These are phyloP conservation scores for Lactifluus rugatus DNA, from an alignment of 768 basidiomycete genomes.

Conservation along the genomic window DNA sequence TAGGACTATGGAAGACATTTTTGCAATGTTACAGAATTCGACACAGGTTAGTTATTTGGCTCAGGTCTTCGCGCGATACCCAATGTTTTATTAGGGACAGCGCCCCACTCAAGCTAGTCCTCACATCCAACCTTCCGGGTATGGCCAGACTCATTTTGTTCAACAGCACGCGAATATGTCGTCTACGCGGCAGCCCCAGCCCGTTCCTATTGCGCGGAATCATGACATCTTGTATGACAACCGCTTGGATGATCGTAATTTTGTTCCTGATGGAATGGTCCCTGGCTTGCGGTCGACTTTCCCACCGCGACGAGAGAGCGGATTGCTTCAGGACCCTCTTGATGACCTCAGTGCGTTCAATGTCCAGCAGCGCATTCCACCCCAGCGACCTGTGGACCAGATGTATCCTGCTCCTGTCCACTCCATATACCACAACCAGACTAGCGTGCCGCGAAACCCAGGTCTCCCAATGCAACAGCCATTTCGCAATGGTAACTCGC, in stretches of 20 bases:
- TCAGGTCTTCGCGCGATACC: constrained; percentile 17
- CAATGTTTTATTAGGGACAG: constrained; percentile 14
- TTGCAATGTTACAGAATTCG: constrained; percentile 71
- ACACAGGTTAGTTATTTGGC: constrained; percentile 45
- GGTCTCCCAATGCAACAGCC: constrained; percentile 47
- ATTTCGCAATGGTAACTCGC: constrained; percentile 64
- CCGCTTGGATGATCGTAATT: constrained; percentile 63
- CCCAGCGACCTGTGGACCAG: constrained; percentile 44
- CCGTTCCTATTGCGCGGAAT: constrained; percentile 36
- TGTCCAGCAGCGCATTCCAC: constrained; percentile 41
- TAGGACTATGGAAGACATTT: constrained; percentile 68
- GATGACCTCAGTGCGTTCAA: constrained; percentile 57
- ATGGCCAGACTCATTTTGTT: constrained; percentile 22
- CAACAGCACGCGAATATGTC: constrained; percentile 29
- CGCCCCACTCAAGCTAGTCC: constrained; percentile 13
- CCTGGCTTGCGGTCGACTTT: constrained; percentile 66
- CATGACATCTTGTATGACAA: constrained; percentile 66
- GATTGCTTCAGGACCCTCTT: constrained; percentile 45
- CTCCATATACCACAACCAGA: constrained; percentile 46
- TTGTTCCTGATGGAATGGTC: constrained; percentile 79
- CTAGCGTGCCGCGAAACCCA: constrained; percentile 37
- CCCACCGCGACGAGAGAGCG: constrained; percentile 48
- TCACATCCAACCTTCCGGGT: constrained; percentile 21
- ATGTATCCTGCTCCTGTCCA: constrained; percentile 43
- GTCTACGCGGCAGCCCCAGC: constrained; percentile 24